Base-by-base conservation (phyloP, 2,329 filamentous ascomycete genomes). In the Ophiostoma triangulosporum region DNA sequence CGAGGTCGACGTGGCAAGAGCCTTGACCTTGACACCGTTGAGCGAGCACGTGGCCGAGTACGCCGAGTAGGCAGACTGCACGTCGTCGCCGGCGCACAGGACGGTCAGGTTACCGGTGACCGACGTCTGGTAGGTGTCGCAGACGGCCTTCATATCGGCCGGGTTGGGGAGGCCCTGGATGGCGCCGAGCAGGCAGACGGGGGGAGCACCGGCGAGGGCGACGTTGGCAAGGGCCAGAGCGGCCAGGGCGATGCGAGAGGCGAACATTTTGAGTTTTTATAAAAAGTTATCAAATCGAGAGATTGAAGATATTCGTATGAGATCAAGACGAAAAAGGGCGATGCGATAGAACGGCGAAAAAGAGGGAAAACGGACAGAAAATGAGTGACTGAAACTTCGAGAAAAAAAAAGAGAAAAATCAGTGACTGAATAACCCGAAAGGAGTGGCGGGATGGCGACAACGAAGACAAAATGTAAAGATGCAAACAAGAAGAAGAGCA, bases 111-210 rank as follows among this genome's bases (percentile, higher is more conserved):
- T 54, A 52, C 46, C 52, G 26, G 38, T 33, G 35, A 57, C 52
- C 12, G 40, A 14, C 26, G 6, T 29, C 52, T 54, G 52, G 35
- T 50, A 29, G 15, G 40, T 45, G 50, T 24, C 43, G 46, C 55
- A 57, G 31, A 50, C 45, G 17, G 52, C 29, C 24, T 8, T 6
- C 22, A 57, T 24, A 36, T 57, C 50, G 50, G 35, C 52, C 43
- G 55, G 55, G 52, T 54, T 50, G 26, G 52, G 49, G 11, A 54
- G 52, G 9, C 17, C 17, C 53, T 57, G 49, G 36, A 57, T 29
- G 45, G 55, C 55, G 45, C 45, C 55, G 33, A 57, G 50, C 20
- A 57, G 55, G 38, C 55, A 57, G 36, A 45, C 55, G 2, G 55
- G 55, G n/a, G 52, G 49, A n/a, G 38, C 20, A 7, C 27, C 40